Evolutionary conservation across 164 flowering plant species (phyloP), one percentile per base, ranked within the genome.

Genomic region (Echeveria elegans): DNA sequence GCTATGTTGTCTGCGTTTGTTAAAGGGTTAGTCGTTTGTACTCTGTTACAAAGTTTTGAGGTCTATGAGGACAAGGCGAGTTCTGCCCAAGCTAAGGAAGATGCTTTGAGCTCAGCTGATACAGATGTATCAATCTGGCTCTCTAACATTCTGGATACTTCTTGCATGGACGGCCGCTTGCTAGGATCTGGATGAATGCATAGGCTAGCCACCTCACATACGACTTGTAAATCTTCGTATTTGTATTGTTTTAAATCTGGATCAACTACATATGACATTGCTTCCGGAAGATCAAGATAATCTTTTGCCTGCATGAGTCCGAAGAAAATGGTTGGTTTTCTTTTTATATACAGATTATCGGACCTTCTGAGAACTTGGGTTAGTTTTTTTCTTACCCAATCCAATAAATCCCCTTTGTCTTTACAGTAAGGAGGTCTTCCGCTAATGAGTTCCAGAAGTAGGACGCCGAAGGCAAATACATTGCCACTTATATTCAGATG

Each of bases 11-110:
- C 59, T 23, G 59, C 56, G 14, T 53, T 53, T 24, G 24, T 29
- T n/a, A 6, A 1, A 38, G 58, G 58, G 58, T 19, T 19, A n/a
- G 58, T 10, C 10, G 59, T 53, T 53, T 38, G 41, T 38, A 1
- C 30, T 53, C 18, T 53, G 59, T 11, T 53, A 24, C 59, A 53
- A 53, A 8, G 24, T 38, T 6, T 12, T 24, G 59, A 53, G 59
- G 24, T 24, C 30, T 69, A 88, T 0, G 95, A 82, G 15, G 90
- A 81, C 61, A 93, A 81, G 9, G 94, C 96, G 50, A 93, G 85
- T 74, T 93, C 97, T 16, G 95, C 98, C 97, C 98, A 93, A 7
- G 97, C 98, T 78, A 93, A 74, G 59, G 96, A 84, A 67, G 97
- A 88, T 41, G 85, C 79, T 72, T 78, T 82, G 16, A 93, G 82